Evolutionary conservation across 2,329 filamentous ascomycete genomes (phyloP).

Genomic region (Hypoxylon sp.): DNA sequence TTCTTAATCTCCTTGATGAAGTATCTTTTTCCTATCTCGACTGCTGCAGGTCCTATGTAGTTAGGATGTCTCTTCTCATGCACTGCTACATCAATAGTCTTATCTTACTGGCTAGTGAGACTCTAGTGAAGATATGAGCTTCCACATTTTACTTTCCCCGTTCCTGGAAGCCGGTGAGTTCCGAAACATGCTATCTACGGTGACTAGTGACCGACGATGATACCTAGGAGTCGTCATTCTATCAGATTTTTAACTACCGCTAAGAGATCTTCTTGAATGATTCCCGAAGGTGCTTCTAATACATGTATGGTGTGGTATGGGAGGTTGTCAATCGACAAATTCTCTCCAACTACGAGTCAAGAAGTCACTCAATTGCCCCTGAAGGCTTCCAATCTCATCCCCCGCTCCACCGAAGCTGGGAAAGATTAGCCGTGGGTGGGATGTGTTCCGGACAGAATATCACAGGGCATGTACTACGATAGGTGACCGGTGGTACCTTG

Average conservation of each 20-base stretch:
- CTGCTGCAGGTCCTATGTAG: background rate
- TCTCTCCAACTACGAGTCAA: background rate
- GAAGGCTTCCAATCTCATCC: background rate
- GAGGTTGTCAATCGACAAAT: constrained; percentile 1
- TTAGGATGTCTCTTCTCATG: background rate
- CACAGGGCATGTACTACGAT: constrained; percentile 16
- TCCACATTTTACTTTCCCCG: background rate
- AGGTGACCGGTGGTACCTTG: constrained; percentile 15
- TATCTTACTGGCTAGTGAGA: background rate
- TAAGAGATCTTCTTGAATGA: constrained; percentile 1
- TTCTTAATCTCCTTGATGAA: background rate
- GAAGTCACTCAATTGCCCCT: background rate
- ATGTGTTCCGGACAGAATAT: background rate
- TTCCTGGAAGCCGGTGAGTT: constrained; percentile 4
- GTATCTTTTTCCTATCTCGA: background rate
- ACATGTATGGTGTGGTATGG: background rate
- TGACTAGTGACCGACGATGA: constrained; percentile 1
- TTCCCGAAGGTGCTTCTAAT: background rate
- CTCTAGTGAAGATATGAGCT: constrained; percentile 3
- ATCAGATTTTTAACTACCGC: background rate
- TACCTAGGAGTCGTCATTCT: background rate
- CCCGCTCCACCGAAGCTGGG: background rate
- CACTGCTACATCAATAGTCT: constrained; percentile 1
- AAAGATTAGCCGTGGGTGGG: constrained; percentile 12
- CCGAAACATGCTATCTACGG: background rate